Evolutionary conservation across 2,329 filamentous ascomycete genomes (phyloP), one percentile per base, ranked within the genome.

Genomic region (Beauveria scarabaeidicola): DNA sequence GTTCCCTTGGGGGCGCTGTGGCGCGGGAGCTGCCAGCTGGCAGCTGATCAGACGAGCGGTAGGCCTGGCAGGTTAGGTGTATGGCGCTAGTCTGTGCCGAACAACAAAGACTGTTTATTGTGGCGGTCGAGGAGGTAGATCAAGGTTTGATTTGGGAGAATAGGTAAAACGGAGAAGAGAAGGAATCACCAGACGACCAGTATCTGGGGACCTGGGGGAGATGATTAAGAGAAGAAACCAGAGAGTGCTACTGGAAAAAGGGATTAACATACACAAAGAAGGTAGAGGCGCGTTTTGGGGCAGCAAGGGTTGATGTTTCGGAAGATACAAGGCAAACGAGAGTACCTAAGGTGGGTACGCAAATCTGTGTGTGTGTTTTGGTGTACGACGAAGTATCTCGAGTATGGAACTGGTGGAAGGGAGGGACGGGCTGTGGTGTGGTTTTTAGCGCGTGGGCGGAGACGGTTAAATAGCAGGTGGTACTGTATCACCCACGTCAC

Each of bases 281-380:
- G 43, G 48, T 51, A 53, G 55, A 46, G 58, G 43, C 51, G 36
- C 51, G 52, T 60, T 44, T 57, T 32, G 52, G 41, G 40, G 17
- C 25, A 38, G 54, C 59, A 53, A 55, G 59, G 59, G 54, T 53
- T 43, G 47, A 47, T 61, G 59, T 58, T 61, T 58, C 50, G 59
- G 59, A 54, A 21, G 23, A 51, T 50, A 43, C 51, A 54, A 50
- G 51, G 58, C 52, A 54, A 40, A 55, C 32, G 46, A 25, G 32
- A 36, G 13, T 15, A n/a, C n/a, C n/a, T n/a, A n/a, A 23, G 40
- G 11, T 21, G n/a, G 48, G 57, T 59, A 59, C 57, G 15, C 6
- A 17, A 21, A 11, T 46, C 41, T 57, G 17, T 11, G 44, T 52
- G 47, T 29, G n/a, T 4, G 13, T 23, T 32, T 43, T 19, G 55